Percentiles rank a stretch among this genome's conserved stretches.
These are phyloP conservation scores for Diaporthe capsici DNA, from an alignment of 2,329 filamentous ascomycete genomes.

Conservation along the genomic window DNA sequence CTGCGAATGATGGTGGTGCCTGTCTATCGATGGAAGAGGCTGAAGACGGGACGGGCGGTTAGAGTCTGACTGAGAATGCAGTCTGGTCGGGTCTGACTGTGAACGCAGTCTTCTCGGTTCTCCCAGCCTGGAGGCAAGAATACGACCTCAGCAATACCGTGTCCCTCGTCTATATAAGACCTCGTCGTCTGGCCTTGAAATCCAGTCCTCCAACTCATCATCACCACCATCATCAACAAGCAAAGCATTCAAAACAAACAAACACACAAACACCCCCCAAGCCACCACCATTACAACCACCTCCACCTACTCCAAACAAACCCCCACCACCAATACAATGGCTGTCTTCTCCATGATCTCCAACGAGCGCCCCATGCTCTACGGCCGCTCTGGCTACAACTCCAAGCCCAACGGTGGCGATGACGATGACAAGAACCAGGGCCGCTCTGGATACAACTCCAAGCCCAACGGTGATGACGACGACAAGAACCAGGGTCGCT, in stretches of 20 bases:
- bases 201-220: conserved; percentile 43
- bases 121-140: background rate
- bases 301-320: conserved; percentile 22
- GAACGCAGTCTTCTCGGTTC: background rate
- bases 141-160: conserved; percentile 40
- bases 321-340: conserved; percentile 52
- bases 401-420: conserved; percentile 50
- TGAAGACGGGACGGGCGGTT: conserved; percentile 39
- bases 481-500: conserved; percentile 57
- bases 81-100: conserved; percentile 14
- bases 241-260: conserved; percentile 34
- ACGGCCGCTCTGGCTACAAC: conserved; percentile 60
- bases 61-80: conserved; percentile 26
- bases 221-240: conserved; percentile 43
- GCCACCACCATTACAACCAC: conserved; percentile 26
- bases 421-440: conserved; percentile 55
- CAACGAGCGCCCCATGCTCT: conserved; percentile 54
- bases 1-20: conserved; percentile 31
- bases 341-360: conserved; percentile 52
- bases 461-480: conserved; percentile 46
- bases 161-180: conserved; percentile 46
- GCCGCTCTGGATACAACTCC: conserved; percentile 63
- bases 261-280: conserved; percentile 35
- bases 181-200: conserved; percentile 43
- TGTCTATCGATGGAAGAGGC: conserved; percentile 36